Conservation (phyloP, 345 rosid species). For the Conringia planisiliqua region DNA sequence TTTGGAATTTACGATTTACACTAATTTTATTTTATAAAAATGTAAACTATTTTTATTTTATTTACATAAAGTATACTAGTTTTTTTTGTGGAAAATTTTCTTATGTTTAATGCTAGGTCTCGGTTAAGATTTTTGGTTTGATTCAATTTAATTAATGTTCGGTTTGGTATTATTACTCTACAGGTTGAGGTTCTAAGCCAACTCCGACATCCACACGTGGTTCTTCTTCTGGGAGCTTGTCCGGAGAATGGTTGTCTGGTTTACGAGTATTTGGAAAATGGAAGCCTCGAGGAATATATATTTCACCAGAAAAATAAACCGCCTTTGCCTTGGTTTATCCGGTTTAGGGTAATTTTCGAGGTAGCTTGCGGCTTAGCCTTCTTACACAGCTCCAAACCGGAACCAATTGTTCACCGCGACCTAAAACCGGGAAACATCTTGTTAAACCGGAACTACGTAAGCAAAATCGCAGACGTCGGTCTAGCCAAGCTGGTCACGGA, state of each 20-base stretch:
- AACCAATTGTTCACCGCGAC: slow-evolving; percentile 81
- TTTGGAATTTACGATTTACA: no score
- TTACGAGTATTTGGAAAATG: slow-evolving; percentile 85
- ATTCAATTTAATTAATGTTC: no score
- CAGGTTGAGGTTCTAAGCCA: slow-evolving; percentile 88
- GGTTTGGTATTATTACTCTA: slow-evolving; percentile 10
- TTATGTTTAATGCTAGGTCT: not conserved
- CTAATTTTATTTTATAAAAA: no score
- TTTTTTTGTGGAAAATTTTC: not conserved
- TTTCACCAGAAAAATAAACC: slow-evolving; percentile 53
- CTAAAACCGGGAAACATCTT: slow-evolving; percentile 78
- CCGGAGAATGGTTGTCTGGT: slow-evolving; percentile 77
- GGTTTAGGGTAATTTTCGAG: slow-evolving; percentile 66
- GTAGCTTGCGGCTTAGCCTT: slow-evolving; percentile 84
- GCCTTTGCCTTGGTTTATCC: slow-evolving; percentile 78
- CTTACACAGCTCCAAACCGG: slow-evolving; percentile 91
- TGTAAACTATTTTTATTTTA: no score
- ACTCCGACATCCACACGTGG: slow-evolving; percentile 70
- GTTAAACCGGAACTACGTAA: slow-evolving; percentile 64
- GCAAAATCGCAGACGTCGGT: slow-evolving; percentile 87
- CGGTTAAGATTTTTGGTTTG: not conserved
- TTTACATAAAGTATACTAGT: no score
- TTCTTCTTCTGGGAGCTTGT: slow-evolving; percentile 89
- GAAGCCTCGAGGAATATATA: slow-evolving; percentile 73
- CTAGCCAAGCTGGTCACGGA: slow-evolving; percentile 73